Percentiles rank a stretch among this genome's conserved stretches.
These are phyloP conservation scores for Tubosaeta sp. DNA, from an alignment of 768 basidiomycete genomes.

Conservation along the genomic window DNA sequence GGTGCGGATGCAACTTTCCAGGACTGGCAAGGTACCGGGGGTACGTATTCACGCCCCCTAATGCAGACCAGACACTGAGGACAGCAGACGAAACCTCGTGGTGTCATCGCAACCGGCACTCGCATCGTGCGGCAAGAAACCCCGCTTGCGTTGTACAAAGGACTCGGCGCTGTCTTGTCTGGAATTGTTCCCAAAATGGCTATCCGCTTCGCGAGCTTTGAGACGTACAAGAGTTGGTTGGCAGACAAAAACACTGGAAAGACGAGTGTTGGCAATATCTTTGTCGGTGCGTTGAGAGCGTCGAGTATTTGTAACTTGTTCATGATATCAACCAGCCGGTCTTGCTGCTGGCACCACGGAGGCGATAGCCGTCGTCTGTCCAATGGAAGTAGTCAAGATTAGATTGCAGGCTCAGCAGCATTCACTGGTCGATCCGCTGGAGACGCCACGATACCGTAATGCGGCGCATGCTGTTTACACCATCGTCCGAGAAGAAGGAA, in stretches of 20 bases:
- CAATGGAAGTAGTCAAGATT: slow-evolving; percentile 99
- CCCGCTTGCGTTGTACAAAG: slow-evolving; percentile 95
- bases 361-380: slow-evolving; percentile 90
- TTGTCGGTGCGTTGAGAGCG: slow-evolving; percentile 58
- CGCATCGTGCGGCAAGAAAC: slow-evolving; percentile 90
- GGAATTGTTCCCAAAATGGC: slow-evolving; percentile 99
- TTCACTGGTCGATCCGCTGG: slow-evolving; percentile 92
- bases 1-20: slow-evolving; percentile 98
- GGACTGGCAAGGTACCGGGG: slow-evolving; percentile 71
- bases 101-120: slow-evolving; percentile 86
- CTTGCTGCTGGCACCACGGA: slow-evolving; percentile 94
- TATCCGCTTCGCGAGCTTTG: slow-evolving; percentile 96
- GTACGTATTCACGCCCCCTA: slow-evolving; percentile 47
- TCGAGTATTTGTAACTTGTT: background rate
- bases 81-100: slow-evolving; percentile 79
- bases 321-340: slow-evolving; percentile 57
- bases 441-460: slow-evolving; percentile 90
- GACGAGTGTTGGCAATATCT: slow-evolving; percentile 75
- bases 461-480: slow-evolving; percentile 95
- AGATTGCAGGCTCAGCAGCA: slow-evolving; percentile 96
- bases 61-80: background rate
- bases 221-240: slow-evolving; percentile 84
- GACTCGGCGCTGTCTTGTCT: slow-evolving; percentile 91
- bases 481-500: slow-evolving; percentile 90
- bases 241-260: slow-evolving; percentile 74